Base-by-base conservation (phyloP, 805 yeast genomes). In the Kodamaea sagamina region DNA sequence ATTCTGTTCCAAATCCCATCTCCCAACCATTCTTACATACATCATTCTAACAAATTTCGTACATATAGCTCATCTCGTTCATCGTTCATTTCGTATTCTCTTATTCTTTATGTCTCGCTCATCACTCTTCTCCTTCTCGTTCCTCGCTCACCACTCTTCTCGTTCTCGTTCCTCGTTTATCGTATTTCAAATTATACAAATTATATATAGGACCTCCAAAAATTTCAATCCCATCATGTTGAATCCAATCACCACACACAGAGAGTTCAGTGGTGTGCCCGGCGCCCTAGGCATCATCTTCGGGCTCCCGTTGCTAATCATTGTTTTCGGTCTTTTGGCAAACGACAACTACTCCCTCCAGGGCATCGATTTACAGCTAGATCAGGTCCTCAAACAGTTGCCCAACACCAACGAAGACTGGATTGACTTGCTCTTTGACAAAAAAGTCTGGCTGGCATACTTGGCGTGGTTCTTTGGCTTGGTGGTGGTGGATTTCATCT, bases 201-300 rank as follows among this genome's bases (percentile, higher is more conserved):
- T 26, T 24, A 19, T 35, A 22, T 24, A 35, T 19, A 19, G 34
- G 34, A 29, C 9, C 15, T 5, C 27, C 36, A 19, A 15, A 13
- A 22, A 22, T 35, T 21, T n/a, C 12, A 18, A 27, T 16, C 25
- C 25, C 27, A 13, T 17, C 25, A 39, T 31, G 51, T 52, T 84
- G 49, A 92, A 92, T 57, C 97, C 97, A 3, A 61, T 57, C 36
- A 88, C 97, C 1, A 69, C 63, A 3, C 78, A 81, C 36, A 68
- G 71, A 46, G 98, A 92, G 62, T 92, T 92, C 62, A 75, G 77
- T 24, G 99, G 99, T 0, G 63, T 75, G 4, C 61, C 77, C 0
- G 99, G 99, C 4, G 89, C 93, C 0, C 32, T 79, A 1, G 74
- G 71, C 3, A 77, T 92, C 44, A 66, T 92, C 0, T 11, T 79